phyloP scores from a whole-genome alignment of 1,139 yeast species.

The Suhomyces kunorum region DNA sequence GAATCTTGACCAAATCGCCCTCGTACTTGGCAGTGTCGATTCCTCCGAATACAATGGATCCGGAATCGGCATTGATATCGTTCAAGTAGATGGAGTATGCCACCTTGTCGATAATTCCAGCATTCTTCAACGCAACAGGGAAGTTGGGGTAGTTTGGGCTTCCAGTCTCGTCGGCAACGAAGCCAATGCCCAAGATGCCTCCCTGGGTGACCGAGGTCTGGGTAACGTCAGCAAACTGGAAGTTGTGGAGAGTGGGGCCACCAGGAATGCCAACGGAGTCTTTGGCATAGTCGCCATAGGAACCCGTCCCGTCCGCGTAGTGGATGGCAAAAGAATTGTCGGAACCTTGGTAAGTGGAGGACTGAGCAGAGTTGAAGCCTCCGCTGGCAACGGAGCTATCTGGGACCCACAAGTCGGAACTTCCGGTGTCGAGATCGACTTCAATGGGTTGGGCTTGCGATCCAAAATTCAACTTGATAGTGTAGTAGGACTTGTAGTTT shows the following conservation, averaged over 20 bases:
- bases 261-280: constrained; percentile 19
- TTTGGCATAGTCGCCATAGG: constrained; percentile 21
- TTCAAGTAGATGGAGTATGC: constrained; percentile 40
- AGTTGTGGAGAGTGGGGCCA: constrained; percentile 16
- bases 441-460: constrained; percentile 12
- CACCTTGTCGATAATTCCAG: constrained; percentile 11
- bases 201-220: constrained; percentile 16
- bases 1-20: constrained; percentile 17
- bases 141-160: constrained; percentile 17
- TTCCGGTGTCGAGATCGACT: constrained; percentile 23
- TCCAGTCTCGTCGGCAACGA: constrained; percentile 14
- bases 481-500: constrained; percentile 10
- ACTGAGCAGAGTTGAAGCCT: constrained; percentile 7
- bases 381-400: constrained; percentile 1
- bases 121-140: constrained; percentile 15
- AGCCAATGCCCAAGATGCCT: constrained; percentile 29
- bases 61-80: constrained; percentile 40
- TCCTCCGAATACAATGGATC: constrained; percentile 59
- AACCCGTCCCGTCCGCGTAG: constrained; percentile 20
- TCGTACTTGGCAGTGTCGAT: constrained; percentile 53
- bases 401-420: constrained; percentile 25
- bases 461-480: constrained; percentile 13
- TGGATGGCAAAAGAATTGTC: constrained; percentile 15
- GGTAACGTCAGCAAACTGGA: constrained; percentile 25
- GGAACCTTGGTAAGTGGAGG: constrained; percentile 7